Evolutionary conservation across 2,329 filamentous ascomycete species (phyloP).

Genomic region (Colletotrichum sojae): DNA sequence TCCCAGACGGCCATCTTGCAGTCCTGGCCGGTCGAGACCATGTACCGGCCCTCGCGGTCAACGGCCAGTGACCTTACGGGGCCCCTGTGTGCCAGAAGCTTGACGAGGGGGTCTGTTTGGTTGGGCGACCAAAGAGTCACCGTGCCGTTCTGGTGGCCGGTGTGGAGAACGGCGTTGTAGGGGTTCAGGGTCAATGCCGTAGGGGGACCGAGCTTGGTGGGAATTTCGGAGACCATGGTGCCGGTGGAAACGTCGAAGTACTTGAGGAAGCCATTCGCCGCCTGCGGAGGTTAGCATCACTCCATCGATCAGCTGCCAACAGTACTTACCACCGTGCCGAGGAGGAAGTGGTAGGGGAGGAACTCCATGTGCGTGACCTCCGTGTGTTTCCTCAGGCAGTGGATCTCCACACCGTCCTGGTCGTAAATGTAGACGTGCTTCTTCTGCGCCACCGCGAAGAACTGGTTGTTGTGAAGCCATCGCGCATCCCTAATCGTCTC

Average conservation of each 20-base stretch:
- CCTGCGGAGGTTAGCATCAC: conserved; percentile 58
- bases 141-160: conserved; percentile 94
- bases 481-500: conserved; percentile 92
- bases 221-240: conserved; percentile 86
- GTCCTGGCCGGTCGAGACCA: conserved; percentile 94
- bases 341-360: conserved; percentile 93
- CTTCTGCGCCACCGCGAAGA: conserved; percentile 96
- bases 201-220: conserved; percentile 87
- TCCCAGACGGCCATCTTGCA: conserved; percentile 96
- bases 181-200: conserved; percentile 90
- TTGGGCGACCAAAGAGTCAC: conserved; percentile 98
- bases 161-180: conserved; percentile 91
- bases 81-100: conserved; percentile 89
- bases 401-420: conserved; percentile 88
- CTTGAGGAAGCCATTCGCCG: conserved; percentile 86
- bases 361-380: conserved; percentile 97
- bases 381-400: conserved; percentile 89
- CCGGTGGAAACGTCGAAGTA: conserved; percentile 98
- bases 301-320: background rate
- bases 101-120: conserved; percentile 86
- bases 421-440: conserved; percentile 98
- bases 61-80: conserved; percentile 89
- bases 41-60: conserved; percentile 92
- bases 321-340: conserved; percentile 82
- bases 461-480: conserved; percentile 96